Evolutionary conservation across 306 rosid genomes (phyloP), one percentile per base, ranked within the genome.

Genomic region (Dryas octopetala): DNA sequence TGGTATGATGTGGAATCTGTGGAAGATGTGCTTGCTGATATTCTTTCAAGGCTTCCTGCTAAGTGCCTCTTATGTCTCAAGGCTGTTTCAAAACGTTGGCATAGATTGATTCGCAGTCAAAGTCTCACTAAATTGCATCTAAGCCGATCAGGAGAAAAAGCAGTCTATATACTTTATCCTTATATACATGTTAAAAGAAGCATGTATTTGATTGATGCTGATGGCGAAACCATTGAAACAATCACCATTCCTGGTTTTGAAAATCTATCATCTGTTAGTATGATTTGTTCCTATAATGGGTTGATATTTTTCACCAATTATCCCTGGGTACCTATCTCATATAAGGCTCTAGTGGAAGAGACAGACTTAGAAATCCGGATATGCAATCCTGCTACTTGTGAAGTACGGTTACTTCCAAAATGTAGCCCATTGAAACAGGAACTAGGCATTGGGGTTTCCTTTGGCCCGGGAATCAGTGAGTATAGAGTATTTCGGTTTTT

Each of bases 361-460:
- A 66, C 51, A 13, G 81, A 59, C 43, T 38, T 72, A 55, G 75
- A 71, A 60, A 81, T 81, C 62, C 75, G 67, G 9, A 61, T 81
- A 40, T 81, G 78, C 85, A 81, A 81, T 62, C 82, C 82, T 0
- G 62, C 75, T 40, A 81, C 85, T 73, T 71, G 57, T 8, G 71
- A 76, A 50, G 23, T 44, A 23, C 40, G 14, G 7, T 17, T 73
- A n/a, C 81, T 81, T 72, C 81, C 81, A 14, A 38, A 32, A 4
- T 67, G 79, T 45, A 72, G 78, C 50, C 69, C 58, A 13, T 67
- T 81, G 0, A 69, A 58, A 44, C 14, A 44, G 54, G 70, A 66
- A 55, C 70, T 63, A 32, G 57, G 68, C 52, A 23, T 77, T 50
- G 85, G 85, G 48, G 78, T 81, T 77, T 70, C 71, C 50, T 77